Base-by-base conservation (phyloP, 179 eudicot species). In the Sideroxylon spinosum region DNA sequence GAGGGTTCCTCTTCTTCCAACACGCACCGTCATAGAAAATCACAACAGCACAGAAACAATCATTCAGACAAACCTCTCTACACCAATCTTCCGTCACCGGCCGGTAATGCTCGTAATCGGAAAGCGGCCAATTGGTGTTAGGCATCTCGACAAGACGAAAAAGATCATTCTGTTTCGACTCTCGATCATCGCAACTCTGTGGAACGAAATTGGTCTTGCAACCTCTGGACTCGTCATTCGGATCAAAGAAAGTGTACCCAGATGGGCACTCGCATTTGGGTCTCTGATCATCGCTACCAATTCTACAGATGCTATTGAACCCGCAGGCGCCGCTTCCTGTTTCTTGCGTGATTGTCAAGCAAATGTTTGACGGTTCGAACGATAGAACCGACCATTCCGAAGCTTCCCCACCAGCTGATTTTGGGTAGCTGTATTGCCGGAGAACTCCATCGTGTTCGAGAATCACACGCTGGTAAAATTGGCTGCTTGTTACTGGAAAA, bases 361-460 rank as follows among this genome's bases (percentile, higher is more conserved):
- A 83, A 32, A 83, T 79, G 28, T 83, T 37, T 4, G 57, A 57
- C 3, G 83, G 83, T 23, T 50, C n/a, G 17, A 20, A 74, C 7
- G 66, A 56, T 20, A 14, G 22, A 11, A 20, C n/a, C 1, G 65
- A 53, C 77, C 65, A 61, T 2, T n/a, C 16, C 69, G 46, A 1
- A 60, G 75, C 9, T 76, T 80, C 69, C 0, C 32, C 68, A 6
- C 62, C 28, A 2, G 11, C 20, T 9, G 67, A 20, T 3, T 77
- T 81, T 12, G 84, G 84, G 59, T 77, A 55, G 50, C 48, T 19
- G 57, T 81, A 81, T 64, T 77, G 80, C 62, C 76, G 49, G 13
- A 81, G 16, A 81, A 82, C 84, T 11, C 84, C 84, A 71, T 82
- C 84, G 59, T 29, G 37, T 13, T 78, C 74, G 0, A 78, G 75